Evolutionary conservation across 441 rosid genomes (phyloP).

Genomic region (Melastoma candidum): DNA sequence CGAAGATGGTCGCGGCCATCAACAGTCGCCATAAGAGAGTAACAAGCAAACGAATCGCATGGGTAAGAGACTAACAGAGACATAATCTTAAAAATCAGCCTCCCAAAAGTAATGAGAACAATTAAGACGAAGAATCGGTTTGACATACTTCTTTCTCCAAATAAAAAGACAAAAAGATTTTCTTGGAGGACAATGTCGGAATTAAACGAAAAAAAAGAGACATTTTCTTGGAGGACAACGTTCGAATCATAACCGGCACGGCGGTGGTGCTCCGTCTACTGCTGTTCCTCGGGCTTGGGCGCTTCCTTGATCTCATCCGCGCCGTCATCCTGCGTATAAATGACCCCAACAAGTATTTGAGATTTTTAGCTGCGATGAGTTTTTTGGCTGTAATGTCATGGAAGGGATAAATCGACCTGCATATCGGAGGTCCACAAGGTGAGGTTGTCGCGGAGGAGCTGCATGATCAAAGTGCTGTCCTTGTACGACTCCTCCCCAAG

Average conservation of each 20-base stretch:
- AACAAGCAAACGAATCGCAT: no score
- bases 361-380: neutral
- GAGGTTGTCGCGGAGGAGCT: constrained; percentile 18
- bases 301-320: constrained; percentile 18
- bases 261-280: neutral
- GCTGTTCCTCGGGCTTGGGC: constrained; percentile 12
- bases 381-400: no score
- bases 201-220: neutral
- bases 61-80: no score
- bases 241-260: neutral
- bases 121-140: no score
- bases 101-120: no score
- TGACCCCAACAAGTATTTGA: neutral
- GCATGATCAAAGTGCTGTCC: constrained; percentile 20
- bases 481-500: constrained; percentile 19
- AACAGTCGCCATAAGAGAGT: no score
- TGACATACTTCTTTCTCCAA: no score
- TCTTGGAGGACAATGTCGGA: no score
- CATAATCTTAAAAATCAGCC: no score
- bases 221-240: constrained; percentile 12
- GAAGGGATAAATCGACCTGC: constrained; percentile 11
- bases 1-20: no score
- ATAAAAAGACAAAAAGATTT: no score
- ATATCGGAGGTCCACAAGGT: constrained; percentile 19
- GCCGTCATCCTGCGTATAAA: constrained; percentile 14